Base-by-base conservation (phyloP, 805 yeast species). In the Cyberlindnera japonica region DNA sequence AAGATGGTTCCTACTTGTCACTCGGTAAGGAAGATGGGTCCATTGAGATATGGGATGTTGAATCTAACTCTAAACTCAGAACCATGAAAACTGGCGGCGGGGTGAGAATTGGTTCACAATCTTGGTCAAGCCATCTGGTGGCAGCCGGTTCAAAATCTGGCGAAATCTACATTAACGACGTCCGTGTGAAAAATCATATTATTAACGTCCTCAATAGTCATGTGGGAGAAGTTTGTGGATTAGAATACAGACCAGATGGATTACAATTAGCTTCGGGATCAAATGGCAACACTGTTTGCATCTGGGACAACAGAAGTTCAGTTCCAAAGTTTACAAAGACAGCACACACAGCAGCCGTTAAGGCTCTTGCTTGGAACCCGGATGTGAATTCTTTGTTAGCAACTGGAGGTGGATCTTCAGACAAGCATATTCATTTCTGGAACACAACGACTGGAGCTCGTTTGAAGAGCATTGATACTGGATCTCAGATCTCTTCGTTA, bases 321-420 rank as follows among this genome's bases (percentile, higher is more conserved):
- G 57, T 67, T 19, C 96, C 98, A 3, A 74, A 79, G 47, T 86
- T 81, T 59, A 70, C 81, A 12, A 86, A 89, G 58, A 75, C 82
- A 14, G 77, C 79, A 40, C 99, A 91, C 63, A 81, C 77, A 22
- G 96, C 98, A 0, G 98, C 98, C 1, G 96, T 91, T 5, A 93
- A 93, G 63, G 97, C 98, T 2, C 62, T 93, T 35, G 80, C 91
- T 8, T 91, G 97, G 96, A 84, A 95, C 58, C 98, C 98, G 2
- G 83, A 83, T 59, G 91, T 87, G 52, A 67, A 67, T 22, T 82
- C 84, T 45, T 63, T 90, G 39, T 69, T 91, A 38, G 97, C 97
- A n/a, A 83, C 96, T 3, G 99, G 98, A 6, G 99, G 99, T 38
- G 99, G 99, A 13, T 83, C 95, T 11, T 75, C 85, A 23, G 97